Percentiles rank a stretch among this genome's conserved stretches.
These are phyloP conservation scores for Ilyonectria sp. DNA, from an alignment of 2,329 filamentous ascomycete genomes.

Conservation along the genomic window DNA sequence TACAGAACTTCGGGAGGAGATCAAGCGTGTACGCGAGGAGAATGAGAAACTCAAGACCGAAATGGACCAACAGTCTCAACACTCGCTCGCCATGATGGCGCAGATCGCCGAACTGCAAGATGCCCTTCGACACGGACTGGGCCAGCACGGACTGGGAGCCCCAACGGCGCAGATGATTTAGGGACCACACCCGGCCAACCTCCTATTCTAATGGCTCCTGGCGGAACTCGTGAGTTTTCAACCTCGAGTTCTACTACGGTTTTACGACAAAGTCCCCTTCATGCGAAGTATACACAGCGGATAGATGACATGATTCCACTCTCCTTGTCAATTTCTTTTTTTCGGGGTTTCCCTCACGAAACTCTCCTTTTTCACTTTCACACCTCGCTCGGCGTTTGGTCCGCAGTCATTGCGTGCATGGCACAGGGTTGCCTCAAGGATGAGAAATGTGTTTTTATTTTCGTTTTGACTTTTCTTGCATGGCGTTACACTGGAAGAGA, in stretches of 20 bases:
- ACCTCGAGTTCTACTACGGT: slow-evolving; percentile 11
- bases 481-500: slow-evolving; percentile 48
- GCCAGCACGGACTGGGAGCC: slow-evolving; percentile 52
- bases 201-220: slow-evolving; percentile 11
- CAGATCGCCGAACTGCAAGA: slow-evolving; percentile 65
- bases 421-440: slow-evolving; percentile 29
- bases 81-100: slow-evolving; percentile 63
- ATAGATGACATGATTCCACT: slow-evolving; percentile 27
- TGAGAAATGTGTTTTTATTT: slow-evolving; percentile 27
- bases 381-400: slow-evolving; percentile 43
- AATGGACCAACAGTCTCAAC: slow-evolving; percentile 64
- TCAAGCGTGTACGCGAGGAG: slow-evolving; percentile 77
- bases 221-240: slow-evolving; percentile 1
- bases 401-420: slow-evolving; percentile 22
- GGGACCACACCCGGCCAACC: background rate
- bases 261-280: slow-evolving; percentile 20
- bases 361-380: slow-evolving; percentile 15
- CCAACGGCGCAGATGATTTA: slow-evolving; percentile 61
- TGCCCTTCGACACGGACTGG: slow-evolving; percentile 55
- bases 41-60: slow-evolving; percentile 71
- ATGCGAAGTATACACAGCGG: slow-evolving; percentile 15
- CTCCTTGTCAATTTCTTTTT: slow-evolving; percentile 10
- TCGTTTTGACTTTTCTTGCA: slow-evolving; percentile 31
- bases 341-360: background rate
- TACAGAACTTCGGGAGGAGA: slow-evolving; percentile 72